Evolutionary conservation across 768 basidiomycete genomes (phyloP), one percentile per base, ranked within the genome.

Genomic region (Galerina sulciceps): DNA sequence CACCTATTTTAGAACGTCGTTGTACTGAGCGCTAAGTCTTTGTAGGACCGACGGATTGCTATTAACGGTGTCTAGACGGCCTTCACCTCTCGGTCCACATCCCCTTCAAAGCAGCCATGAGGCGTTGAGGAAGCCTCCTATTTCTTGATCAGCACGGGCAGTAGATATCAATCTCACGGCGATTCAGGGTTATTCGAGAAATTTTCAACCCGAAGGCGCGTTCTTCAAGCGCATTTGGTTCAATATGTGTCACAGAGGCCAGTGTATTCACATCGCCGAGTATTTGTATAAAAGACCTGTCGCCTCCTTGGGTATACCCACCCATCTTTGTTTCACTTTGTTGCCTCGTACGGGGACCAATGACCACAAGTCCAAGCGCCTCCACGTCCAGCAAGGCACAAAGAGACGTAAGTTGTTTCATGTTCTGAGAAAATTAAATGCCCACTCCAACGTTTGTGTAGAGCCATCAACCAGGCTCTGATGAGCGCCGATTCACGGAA

Each of bases 231-330:
- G 49, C 36, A 53, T 14, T 41, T 53, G 41, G 41, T 23, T 26
- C 34, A 44, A 53, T 18, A 53, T 53, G 41, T 53, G 41, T 42
- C 34, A 44, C 40, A 17, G 41, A 53, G 49, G n/a, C 37, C 14
- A 40, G 36, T 38, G 38, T 18, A 38, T 18, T 20, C 40, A 36
- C 37, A 20, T 18, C 20, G 15, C 34, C 49, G 36, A 51, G 37
- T 31, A 53, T 17, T 8, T 53, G 42, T 53, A 53, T 42, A 53
- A 42, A 53, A 34, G 38, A 26, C 18, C 42, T 26, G 23, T 11
- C 41, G 11, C 42, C 42, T 44, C 42, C 26, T 42, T 31, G 41
- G 52, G 34, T 18, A 31, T 31, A 3, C 26, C 26, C 31, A 10
- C 26, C 22, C 42, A 17, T 40, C 34, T 44, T 34, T 4, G 17